Conservation (phyloP, 106 monocot genomes). For the Posidonia australis region DNA sequence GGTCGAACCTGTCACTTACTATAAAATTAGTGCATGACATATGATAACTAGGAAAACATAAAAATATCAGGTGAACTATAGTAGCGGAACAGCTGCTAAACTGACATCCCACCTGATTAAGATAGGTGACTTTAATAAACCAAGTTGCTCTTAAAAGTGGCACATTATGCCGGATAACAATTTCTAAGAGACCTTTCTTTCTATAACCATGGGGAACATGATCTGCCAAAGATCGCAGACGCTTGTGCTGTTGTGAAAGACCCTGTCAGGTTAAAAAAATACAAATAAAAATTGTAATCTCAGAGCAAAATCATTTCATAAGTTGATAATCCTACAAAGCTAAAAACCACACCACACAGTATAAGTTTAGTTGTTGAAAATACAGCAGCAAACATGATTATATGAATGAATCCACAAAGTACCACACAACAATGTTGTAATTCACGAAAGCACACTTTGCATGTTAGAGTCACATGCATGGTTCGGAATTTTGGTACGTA, state of each 20-base stretch:
- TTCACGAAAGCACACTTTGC: no score
- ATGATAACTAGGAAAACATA: background rate
- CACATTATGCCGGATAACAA: conserved; percentile 78
- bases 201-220: conserved; percentile 94
- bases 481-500: no score
- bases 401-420: no score
- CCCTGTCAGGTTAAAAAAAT: conserved; percentile 37
- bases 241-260: conserved; percentile 66
- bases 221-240: conserved; percentile 72
- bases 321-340: background rate
- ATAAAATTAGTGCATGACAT: conserved; percentile 1
- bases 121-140: conserved; percentile 97
- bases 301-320: background rate
- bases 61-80: background rate
- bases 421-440: no score
- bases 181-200: conserved; percentile 82
- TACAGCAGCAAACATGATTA: no score
- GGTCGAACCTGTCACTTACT: conserved; percentile 42
- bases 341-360: no score
- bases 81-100: background rate
- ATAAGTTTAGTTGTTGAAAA: no score
- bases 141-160: conserved; percentile 85
- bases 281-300: background rate
- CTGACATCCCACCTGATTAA: conserved; percentile 67
- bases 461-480: no score